Percentiles rank a stretch among this genome's conserved stretches.
Evolutionary conservation across 2,329 filamentous ascomycete species (phyloP).

Genomic region (Byssoonygena ceratinophila): DNA sequence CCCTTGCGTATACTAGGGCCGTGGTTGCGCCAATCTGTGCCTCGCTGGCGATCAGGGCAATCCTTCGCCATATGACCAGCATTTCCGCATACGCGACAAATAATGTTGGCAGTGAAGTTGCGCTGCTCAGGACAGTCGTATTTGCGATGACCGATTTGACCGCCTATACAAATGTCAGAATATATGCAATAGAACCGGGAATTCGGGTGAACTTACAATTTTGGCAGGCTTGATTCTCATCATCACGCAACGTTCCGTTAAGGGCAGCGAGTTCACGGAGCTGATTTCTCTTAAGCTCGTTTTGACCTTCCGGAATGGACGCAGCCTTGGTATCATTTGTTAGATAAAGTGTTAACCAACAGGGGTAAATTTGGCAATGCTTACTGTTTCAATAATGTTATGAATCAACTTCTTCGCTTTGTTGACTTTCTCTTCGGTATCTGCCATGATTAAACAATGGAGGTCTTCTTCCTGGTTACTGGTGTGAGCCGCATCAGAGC

Average conservation of each 20-base stretch:
- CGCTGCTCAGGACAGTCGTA: slow-evolving; percentile 96
- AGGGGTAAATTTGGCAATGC: slow-evolving; percentile 31
- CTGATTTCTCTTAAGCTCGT: slow-evolving; percentile 97
- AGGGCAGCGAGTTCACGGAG: slow-evolving; percentile 93
- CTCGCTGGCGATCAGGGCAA: slow-evolving; percentile 87
- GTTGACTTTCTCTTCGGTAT: slow-evolving; percentile 98
- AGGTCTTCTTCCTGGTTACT: slow-evolving; percentile 99
- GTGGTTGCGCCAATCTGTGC: slow-evolving; percentile 83
- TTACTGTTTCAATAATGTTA: slow-evolving; percentile 95
- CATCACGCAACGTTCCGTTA: slow-evolving; percentile 96
- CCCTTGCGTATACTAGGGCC: slow-evolving; percentile 39
- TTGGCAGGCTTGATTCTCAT: slow-evolving; percentile 98
- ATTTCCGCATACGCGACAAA: slow-evolving; percentile 95
- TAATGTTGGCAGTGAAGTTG: slow-evolving; percentile 98
- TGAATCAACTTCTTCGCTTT: slow-evolving; percentile 98
- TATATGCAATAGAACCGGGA: slow-evolving; percentile 6
- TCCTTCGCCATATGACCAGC: slow-evolving; percentile 97
- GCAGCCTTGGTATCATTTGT: slow-evolving; percentile 56
- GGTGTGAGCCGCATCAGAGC: slow-evolving; percentile 95
- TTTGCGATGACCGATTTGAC: slow-evolving; percentile 96
- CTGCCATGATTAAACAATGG: slow-evolving; percentile 98
- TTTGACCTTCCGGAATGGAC: slow-evolving; percentile 96
- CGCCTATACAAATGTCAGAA: slow-evolving; percentile 40
- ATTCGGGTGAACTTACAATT: slow-evolving; percentile 54
- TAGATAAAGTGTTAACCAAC: slow-evolving; percentile 22